Conservation (phyloP, 805 yeast species). For the Scheffersomyces coipomensis region DNA sequence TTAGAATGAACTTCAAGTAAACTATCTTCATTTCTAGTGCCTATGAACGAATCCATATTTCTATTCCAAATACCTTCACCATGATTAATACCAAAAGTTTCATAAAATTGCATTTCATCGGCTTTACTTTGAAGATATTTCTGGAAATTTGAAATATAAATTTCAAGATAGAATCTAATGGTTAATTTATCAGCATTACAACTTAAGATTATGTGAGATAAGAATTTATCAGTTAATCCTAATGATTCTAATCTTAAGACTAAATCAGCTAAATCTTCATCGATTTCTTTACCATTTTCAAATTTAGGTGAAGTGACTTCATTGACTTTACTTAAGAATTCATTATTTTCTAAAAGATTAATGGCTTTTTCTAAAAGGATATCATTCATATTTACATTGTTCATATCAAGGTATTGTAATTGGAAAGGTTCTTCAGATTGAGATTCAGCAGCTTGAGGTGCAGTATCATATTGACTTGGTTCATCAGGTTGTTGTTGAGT, state of each 20-base stretch:
- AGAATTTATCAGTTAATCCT: conserved; percentile 18
- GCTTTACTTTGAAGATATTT: background rate
- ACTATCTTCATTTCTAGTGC: background rate
- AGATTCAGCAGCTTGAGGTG: background rate
- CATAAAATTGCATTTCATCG: background rate
- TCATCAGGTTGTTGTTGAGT: conserved; percentile 1
- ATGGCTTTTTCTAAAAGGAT: conserved; percentile 1
- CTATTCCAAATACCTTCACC: background rate
- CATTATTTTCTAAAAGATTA: background rate
- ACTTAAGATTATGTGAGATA: conserved; percentile 11
- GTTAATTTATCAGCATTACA: background rate
- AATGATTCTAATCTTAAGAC: conserved; percentile 8
- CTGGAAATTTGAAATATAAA: background rate
- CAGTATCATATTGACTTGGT: background rate
- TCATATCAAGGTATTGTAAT: conserved; percentile 5
- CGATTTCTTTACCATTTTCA: too few species aligned
- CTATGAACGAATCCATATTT: background rate
- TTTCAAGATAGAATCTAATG: background rate
- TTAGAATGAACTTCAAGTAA: background rate
- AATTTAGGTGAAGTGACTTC: background rate
- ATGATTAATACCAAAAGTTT: background rate
- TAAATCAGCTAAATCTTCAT: background rate
- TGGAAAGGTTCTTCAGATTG: conserved; percentile 1
- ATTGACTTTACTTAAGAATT: background rate
- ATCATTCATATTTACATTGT: conserved; percentile 4